Base-by-base conservation (phyloP, 306 rosid species). In the barrel medic (Medicago truncatula) region DNA sequence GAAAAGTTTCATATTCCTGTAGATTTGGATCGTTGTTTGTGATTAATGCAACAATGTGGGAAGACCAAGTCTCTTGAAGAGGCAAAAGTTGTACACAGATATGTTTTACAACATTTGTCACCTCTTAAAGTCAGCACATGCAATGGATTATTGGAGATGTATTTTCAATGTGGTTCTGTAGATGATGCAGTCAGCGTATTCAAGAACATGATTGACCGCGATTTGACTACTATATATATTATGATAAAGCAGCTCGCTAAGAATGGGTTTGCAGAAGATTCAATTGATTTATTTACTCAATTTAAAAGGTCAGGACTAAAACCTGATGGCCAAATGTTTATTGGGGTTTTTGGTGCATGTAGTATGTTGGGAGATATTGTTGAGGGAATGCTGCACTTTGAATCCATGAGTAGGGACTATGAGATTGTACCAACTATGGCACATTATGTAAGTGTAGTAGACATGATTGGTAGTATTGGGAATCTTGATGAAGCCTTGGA, bases 131-230 rank as follows among this genome's bases (percentile, higher is more conserved):
- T 89, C 60, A 82, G 91, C 79, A 81, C 84, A 16, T 86, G 75
- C 62, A 92, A 89, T 82, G 84, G 49, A 83, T 88, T 92, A 68
- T 52, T 92, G 76, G 93, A 88, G 84, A 92, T 85, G 91, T 92
- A 92, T 80, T 86, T 86, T 18, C 82, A 87, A 80, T 92, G 97
- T 82, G 96, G 96, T 75, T 92, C 97, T 46, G 87, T 85, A 71
- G 88, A 90, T 70, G 89, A 88, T 23, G 92, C 97, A 12, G 25
- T 60, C 25, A 12, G 53, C 39, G 88, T 88, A 68, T 92, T 89
- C 75, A 74, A 90, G 72, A 46, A 83, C 28, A 92, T 89, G 72
- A 6, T 56, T 20, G 56, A 67, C 39, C 11, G 39, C 11, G 52
- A 67, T 67, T 43, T 21, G 56, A 67, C 72, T 67, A 67, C 72